Evolutionary conservation across 176 grass and related monocot genomes (phyloP), one percentile per base, ranked within the genome.

Genomic region (Pontederia crassipes): DNA sequence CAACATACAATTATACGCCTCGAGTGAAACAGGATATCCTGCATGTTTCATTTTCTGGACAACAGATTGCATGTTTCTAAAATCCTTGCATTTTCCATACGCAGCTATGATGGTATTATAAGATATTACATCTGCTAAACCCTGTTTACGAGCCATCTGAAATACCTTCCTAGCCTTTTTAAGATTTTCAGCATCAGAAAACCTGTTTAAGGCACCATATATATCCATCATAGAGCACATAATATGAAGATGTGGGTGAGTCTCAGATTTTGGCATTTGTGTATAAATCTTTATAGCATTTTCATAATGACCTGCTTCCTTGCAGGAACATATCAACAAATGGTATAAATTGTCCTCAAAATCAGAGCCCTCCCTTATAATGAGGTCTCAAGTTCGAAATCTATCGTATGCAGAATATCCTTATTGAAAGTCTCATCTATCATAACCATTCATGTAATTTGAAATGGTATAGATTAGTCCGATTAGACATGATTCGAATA

Each of bases 91-190:
- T 75, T 85, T 79, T 2, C 80, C 86, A 26, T 96, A 87, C 4
- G 83, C 80, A 60, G 91, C 78, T 53, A 90, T 90, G 54, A 96
- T 82, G 45, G 91, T 96, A 74, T 96, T 96, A 60, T 90, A 88
- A 57, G 86, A 90, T 77, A 90, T 85, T 49, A 85, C 62, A 60
- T 96, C 87, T 2, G 66, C 62, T 48, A 96, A 58, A 49, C 86
- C 91, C 45, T 78, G 72, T 29, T 85, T 90, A 61, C 72, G 74
- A 62, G 91, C 86, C 80, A 87, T 82, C 48, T 50, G 64, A 68
- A 96, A 90, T 10, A 96, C 50, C 73, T 80, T 87, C 51, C 81
- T 70, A 61, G 86, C 91, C 74, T 83, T 82, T 48, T 26, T 82
- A 65, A 83, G 32, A 69, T 59, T 59, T 77, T 97, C 92, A 80